Evolutionary conservation across 2,329 filamentous ascomycete genomes (phyloP), one percentile per base, ranked within the genome.

Genomic region (Penicillium sp.): DNA sequence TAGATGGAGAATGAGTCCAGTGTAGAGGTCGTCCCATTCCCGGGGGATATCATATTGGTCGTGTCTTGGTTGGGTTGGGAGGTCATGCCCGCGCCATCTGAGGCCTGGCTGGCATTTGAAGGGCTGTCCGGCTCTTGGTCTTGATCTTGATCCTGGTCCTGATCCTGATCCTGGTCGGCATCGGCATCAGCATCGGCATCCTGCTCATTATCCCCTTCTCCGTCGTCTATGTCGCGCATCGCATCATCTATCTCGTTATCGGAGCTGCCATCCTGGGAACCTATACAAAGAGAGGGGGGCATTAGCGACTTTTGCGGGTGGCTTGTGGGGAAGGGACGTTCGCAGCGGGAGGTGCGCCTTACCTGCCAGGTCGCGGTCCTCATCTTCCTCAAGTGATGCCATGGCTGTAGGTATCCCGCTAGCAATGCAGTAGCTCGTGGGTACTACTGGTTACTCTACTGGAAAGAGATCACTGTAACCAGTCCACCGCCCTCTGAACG

Each of bases 191-290:
- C 50, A 18, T 68, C 67, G 6, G 31, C 60, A 49, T 77, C 75
- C 18, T 47, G 68, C 37, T 78, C 77, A 36, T 72, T 73, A 36
- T 77, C 75, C 4, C 66, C 69, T 14, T 78, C 73, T 14, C 61
- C 74, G 35, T 78, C 77, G 35, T 77, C 78, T 9, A 71, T 70
- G 56, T 80, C 78, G 60, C 76, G 70, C 71, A 80, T 77, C 31
- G 74, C 73, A 40, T 81, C 79, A 27, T 81, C 78, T 58, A 75
- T 73, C 55, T 81, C 79, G 52, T 81, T 81, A 59, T 82, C 79
- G 31, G 78, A 81, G 66, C 76, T 80, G 58, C 77, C 79, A 63
- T 81, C 78, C 68, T 77, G 79, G 44, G 79, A 81, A n/a, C 75
- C 77, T 78, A 66, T n/a, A 56, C 50, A 51, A 36, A 18, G 40